Percentiles rank a stretch among this genome's conserved stretches.
Conservation (phyloP, 768 basidiomycete species). For the Paxillus involutus region DNA sequence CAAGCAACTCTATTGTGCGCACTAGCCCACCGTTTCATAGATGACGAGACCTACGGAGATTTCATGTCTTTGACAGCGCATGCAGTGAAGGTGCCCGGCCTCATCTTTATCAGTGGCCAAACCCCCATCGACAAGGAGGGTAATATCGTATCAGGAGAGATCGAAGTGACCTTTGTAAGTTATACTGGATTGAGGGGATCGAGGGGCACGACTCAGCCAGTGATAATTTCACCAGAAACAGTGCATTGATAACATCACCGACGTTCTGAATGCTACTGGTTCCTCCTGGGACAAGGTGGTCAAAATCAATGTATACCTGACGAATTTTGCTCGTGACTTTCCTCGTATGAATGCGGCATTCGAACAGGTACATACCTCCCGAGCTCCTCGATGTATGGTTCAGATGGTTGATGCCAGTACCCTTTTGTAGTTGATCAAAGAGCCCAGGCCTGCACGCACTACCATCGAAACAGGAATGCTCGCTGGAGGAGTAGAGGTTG, state of each 20-base stretch:
- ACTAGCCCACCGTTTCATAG: neutral
- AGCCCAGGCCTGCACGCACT: constrained; percentile 66
- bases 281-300: constrained; percentile 59
- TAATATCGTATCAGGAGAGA: constrained; percentile 43
- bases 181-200: neutral
- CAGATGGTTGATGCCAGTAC: neutral
- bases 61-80: constrained; percentile 36
- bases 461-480: constrained; percentile 69
- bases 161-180: constrained; percentile 52
- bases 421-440: constrained; percentile 38
- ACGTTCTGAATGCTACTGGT: constrained; percentile 52
- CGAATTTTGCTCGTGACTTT: constrained; percentile 52
- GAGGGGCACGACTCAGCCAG: neutral
- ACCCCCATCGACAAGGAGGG: constrained; percentile 48
- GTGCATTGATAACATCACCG: constrained; percentile 51
- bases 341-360: constrained; percentile 55
- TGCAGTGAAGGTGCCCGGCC: constrained; percentile 54
- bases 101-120: constrained; percentile 60
- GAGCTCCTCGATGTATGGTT: too few relatives aligned
- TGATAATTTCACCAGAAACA: constrained; percentile 38
- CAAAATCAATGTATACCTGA: constrained; percentile 56
- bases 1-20: constrained; percentile 3
- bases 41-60: neutral
- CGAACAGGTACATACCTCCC: constrained; percentile 40
- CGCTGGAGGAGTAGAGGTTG: constrained; percentile 34